Percentiles rank a stretch among this genome's conserved stretches.
Conservation (phyloP, 305 asterid genomes). For the Petunia hybrid region DNA sequence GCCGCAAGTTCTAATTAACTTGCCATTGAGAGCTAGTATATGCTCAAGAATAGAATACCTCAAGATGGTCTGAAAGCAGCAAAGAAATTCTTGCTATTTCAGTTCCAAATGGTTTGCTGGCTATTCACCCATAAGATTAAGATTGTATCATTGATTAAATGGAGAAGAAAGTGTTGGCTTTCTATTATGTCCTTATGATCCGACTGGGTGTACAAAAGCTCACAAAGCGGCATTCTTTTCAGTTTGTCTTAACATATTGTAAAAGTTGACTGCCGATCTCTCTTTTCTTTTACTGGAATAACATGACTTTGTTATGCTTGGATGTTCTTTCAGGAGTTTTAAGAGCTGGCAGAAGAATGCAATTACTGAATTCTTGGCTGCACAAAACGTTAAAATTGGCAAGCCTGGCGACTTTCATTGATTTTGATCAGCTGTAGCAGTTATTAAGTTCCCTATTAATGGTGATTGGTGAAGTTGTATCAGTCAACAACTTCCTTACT, state of each 20-base stretch:
- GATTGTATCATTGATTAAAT: neutral
- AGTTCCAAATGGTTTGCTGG: neutral
- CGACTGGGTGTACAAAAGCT: neutral
- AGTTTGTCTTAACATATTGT: neutral
- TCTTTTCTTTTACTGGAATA: neutral
- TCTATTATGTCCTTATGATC: neutral
- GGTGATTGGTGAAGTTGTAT: neutral
- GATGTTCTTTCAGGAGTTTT: slow-evolving; percentile 77
- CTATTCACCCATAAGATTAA: neutral
- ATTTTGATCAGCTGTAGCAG: slow-evolving; percentile 24
- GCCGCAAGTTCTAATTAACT: neutral
- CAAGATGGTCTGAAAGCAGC: neutral
- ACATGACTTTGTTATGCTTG: neutral
- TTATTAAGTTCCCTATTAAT: neutral
- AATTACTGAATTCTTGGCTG: slow-evolving; percentile 58
- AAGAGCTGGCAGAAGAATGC: slow-evolving; percentile 96
- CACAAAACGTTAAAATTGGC: slow-evolving; percentile 74
- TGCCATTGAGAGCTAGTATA: neutral
- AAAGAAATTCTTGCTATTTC: neutral
- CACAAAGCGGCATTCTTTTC: neutral
- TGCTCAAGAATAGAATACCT: neutral
- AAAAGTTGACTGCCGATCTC: neutral
- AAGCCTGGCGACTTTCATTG: slow-evolving; percentile 80
- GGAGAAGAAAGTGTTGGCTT: neutral
- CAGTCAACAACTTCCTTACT: neutral